Evolutionary conservation across 106 monocot species (phyloP).

Genomic region (Ottelia alismoides): DNA sequence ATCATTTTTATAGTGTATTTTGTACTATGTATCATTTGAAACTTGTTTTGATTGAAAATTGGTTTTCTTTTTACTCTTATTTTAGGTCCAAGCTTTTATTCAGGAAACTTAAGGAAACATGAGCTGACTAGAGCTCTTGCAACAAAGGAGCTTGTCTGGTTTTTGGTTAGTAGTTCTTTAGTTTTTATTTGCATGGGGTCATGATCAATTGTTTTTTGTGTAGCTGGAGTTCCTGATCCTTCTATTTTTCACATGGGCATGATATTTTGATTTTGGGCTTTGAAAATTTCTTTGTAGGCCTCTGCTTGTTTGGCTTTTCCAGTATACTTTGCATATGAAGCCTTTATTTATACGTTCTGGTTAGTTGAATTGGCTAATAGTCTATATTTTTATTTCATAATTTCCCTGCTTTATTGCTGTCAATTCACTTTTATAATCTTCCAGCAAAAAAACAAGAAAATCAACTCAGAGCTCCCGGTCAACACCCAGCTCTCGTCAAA

Average conservation of each 20-base stretch:
- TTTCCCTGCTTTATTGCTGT: neutral
- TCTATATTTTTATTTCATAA: neutral
- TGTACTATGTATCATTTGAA: neutral
- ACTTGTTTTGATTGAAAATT: too few relatives aligned
- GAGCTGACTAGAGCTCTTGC: conserved; percentile 36
- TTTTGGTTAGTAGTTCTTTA: conserved; percentile 13
- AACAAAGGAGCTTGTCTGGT: conserved; percentile 40
- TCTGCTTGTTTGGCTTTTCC: conserved; percentile 50
- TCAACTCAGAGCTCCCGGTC: neutral
- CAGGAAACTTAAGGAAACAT: conserved; percentile 21
- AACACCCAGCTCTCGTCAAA: conserved; percentile 15
- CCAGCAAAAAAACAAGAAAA: conserved; percentile 21
- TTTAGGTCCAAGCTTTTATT: conserved; percentile 16
- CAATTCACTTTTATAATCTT: neutral
- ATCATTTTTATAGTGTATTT: too few relatives aligned
- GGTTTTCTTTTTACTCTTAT: neutral
- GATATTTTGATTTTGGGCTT: neutral
- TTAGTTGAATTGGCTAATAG: conserved; percentile 6
- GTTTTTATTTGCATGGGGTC: neutral
- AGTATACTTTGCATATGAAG: conserved; percentile 23
- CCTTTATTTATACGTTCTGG: conserved; percentile 26
- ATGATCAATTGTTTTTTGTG: neutral
- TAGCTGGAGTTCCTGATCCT: neutral
- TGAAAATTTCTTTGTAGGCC: conserved; percentile 19
- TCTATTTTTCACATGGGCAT: neutral